A percentile compares a stretch with the other conserved stretches of the same genome.
These are phyloP conservation scores for Xylariaceae sp. DNA, from an alignment of 2,329 filamentous ascomycete species.

Conservation along the genomic window DNA sequence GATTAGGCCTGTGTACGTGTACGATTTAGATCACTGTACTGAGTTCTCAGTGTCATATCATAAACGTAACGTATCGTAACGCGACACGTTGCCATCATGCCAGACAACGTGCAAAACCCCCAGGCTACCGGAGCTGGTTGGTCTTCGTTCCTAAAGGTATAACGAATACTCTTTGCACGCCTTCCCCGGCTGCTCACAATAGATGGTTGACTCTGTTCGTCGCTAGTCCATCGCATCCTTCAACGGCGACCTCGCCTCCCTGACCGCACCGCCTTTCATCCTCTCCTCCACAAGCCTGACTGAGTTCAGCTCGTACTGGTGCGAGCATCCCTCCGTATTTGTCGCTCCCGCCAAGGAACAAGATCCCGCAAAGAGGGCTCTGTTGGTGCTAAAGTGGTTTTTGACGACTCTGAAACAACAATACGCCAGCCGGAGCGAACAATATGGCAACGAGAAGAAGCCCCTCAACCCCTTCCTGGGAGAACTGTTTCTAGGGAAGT, in stretches of 20 bases:
- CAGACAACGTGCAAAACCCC: constrained; percentile 24
- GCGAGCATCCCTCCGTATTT: constrained; percentile 44
- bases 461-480: constrained; percentile 51
- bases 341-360: constrained; percentile 43
- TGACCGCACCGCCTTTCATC: constrained; percentile 49
- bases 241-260: constrained; percentile 49
- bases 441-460: constrained; percentile 47
- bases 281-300: constrained; percentile 45
- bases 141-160: constrained; percentile 32
- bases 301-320: constrained; percentile 50
- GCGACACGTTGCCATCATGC: constrained; percentile 19
- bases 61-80: too few species aligned
- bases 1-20: too few species aligned
- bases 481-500: constrained; percentile 42
- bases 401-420: constrained; percentile 45
- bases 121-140: constrained; percentile 31
- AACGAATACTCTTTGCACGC: constrained; percentile 2
- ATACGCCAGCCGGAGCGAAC: constrained; percentile 42
- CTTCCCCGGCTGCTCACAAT: neutral
- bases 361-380: constrained; percentile 39
- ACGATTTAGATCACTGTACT: too few species aligned
- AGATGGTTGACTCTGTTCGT: neutral
- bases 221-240: constrained; percentile 34
- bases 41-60: too few species aligned
- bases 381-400: constrained; percentile 46